Base-by-base conservation (phyloP, 2,329 filamentous ascomycete species). In the Zopfia rhizophila region DNA sequence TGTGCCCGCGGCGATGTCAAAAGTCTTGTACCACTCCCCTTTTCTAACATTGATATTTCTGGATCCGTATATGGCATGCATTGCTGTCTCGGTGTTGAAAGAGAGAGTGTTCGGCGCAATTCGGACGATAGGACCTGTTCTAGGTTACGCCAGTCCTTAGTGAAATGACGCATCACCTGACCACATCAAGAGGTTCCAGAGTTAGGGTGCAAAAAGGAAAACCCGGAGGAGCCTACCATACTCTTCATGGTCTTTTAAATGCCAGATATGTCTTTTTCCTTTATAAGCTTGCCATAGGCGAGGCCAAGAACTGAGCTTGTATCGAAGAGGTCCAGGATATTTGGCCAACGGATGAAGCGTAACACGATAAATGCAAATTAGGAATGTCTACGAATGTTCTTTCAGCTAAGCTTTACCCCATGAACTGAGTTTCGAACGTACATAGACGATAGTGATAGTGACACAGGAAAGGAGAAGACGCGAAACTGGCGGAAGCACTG, bases 31-130 rank as follows among this genome's bases (percentile, higher is more conserved):
- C 56, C 72, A 77, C 28, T 72, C 62, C 4, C 72, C 69, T 48
- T 79, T 80, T 28, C 72, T 67, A 12, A 78, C 70, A 53, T 78
- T 76, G 25, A 72, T 67, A 24, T 66, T 66, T 54, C 68, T 65
- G 10, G 55, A 45, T 2, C 55, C 60, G 21, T 65, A 65, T 10
- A 66, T 65, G 14, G 59, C 53, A 36, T 50, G 54, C n/a, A 61
- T 38, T 0, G 61, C 53, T 3, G 59, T 53, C 4, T 43, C 53
- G 1, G 61, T 66, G 42, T 60, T 65, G 54, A 63, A 65, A 6
- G 61, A 63, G 3, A 66, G 51, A 1, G 56, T 51, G 25, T 65
- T 58, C 1, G 63, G 61, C 3, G 51, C 56, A 17, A 65, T 65
- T 18, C 63, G 60, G 12, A 65, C 61, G 24, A 66, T 54, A 5